These are phyloP conservation scores for Solanum hybrid DNA, from an alignment of 305 asterid species.

Conservation along the genomic window DNA sequence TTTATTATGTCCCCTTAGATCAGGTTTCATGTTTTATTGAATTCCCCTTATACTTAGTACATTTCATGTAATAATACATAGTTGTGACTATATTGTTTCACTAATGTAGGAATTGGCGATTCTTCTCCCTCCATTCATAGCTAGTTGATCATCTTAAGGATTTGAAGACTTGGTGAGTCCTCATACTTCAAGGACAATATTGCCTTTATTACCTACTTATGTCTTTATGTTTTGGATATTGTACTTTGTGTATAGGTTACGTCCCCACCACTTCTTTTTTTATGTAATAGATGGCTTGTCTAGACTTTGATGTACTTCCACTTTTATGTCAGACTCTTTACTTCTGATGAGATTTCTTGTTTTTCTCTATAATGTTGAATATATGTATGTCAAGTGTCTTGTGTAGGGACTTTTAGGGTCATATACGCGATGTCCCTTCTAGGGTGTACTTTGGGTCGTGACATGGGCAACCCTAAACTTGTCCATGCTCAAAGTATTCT, in stretches of 20 bases:
- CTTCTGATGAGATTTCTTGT: too few relatives aligned
- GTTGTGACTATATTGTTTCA: not conserved
- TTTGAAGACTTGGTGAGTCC: not conserved
- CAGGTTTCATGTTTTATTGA: not conserved
- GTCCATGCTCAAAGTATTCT: constrained; percentile 44
- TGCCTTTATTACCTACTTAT: not conserved
- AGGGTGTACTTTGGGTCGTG: not conserved
- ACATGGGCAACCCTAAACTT: constrained; percentile 27
- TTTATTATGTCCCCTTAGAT: not conserved
- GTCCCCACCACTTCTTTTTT: not conserved
- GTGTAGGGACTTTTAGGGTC: not conserved
- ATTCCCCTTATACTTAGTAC: not conserved
- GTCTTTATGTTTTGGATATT: not conserved
- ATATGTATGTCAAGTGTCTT: not conserved
- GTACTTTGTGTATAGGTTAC: not conserved
- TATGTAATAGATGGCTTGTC: not conserved
- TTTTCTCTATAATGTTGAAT: too few relatives aligned
- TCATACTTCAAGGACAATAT: not conserved
- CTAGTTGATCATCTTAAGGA: not conserved
- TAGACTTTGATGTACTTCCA: not conserved
- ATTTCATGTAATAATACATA: too few relatives aligned
- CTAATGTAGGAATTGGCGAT: too few relatives aligned
- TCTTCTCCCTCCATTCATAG: not conserved
- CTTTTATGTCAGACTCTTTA: not conserved
- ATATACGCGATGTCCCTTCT: not conserved